Evolutionary conservation across 352 stramenopile species (phyloP), one percentile per base, ranked within the genome.

Genomic region (Phytophthora pseudosyringae): DNA sequence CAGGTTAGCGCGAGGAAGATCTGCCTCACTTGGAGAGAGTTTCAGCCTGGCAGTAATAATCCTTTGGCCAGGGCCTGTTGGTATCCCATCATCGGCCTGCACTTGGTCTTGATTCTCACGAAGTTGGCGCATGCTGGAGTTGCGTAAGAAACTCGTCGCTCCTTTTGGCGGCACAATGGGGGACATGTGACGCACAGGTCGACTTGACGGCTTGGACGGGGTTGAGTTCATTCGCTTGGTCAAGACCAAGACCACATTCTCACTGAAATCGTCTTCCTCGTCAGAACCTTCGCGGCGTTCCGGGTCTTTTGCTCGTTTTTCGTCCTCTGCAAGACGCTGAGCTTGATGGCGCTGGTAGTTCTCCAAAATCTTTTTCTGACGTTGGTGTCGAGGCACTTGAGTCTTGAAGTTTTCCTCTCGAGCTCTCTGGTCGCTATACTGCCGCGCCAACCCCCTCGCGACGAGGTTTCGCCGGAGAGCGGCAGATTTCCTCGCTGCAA

Each of bases 371-470:
- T 58, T 67, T 5, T 61, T 53, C 39, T 81, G 68, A 25, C 51
- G 61, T 28, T 64, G 43, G 38, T 74, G 35, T n/a, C 71, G 69
- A 16, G 64, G 46, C 16, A 76, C 39, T 28, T 67, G 59, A 11
- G 59, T 10, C 31, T 78, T 76, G 28, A 60, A 66, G 4, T 25
- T 36, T 28, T 69, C 64, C 44, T 80, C 58, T 32, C 61, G 59
- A 12, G 44, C 28, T 67, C 71, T 80, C 29, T 76, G 67, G 12
- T 72, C 71, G n/a, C 44, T 64, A 46, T 80, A 78, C 25, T 71
- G 47, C 28, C 41, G 67, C 13, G 64, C 64, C 26, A 78, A 56
- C 2, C 71, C 74, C 60, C 68, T 56, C 13, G 74, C 74, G 26
- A 80, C 48, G 13, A 69, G 28, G 39, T 74, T 76, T 33, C 65